Evolutionary conservation across 768 basidiomycete species (phyloP), one percentile per base, ranked within the genome.

Genomic region (Strobilomyces confusus): DNA sequence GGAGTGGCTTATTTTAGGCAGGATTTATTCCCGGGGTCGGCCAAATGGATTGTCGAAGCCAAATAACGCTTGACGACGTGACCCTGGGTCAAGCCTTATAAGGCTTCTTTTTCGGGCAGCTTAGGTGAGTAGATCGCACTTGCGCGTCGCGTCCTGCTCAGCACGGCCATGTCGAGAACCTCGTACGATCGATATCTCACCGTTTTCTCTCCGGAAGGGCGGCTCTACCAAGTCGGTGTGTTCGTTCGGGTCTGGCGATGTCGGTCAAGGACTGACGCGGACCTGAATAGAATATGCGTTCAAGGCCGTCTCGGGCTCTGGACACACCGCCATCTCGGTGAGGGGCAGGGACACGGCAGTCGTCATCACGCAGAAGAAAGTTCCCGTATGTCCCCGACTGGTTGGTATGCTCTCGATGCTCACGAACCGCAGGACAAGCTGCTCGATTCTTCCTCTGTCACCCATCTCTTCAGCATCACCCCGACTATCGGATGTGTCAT

Each of bases 261-360:
- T 13, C 2, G 23, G 9, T 33, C 40, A 29, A 32, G 12, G 33
- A 19, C 23, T 51, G 44, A 54, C 40, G 62, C 54, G 58, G 55
- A 54, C 26, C 49, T 55, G 48, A 26, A 48, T 56, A 98, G 95
- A 98, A 76, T 98, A 98, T 79, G 95, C 97, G 25, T 98, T 98
- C 86, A 99, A 98, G 73, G 97, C 97, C 44, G 98, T 98, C 70
- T 92, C 94, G 57, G 93, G 92, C 51, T 93, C 94, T 1, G 95
- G 94, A 1, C 92, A 98, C 65, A 98, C 97, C 2, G 84, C 95
- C 1, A 80, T 99, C 47, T 81, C 95, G 17, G 89, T 98, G 42
- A 77, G 95, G 64, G 97, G 97, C 17, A 91, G 91, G 70, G 95
- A 98, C 62, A 95, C 94, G 6, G 80, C 88, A 5, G 94, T 98